Evolutionary conservation across 352 stramenopile species (phyloP).

Genomic region (Peronospora farinosa): DNA sequence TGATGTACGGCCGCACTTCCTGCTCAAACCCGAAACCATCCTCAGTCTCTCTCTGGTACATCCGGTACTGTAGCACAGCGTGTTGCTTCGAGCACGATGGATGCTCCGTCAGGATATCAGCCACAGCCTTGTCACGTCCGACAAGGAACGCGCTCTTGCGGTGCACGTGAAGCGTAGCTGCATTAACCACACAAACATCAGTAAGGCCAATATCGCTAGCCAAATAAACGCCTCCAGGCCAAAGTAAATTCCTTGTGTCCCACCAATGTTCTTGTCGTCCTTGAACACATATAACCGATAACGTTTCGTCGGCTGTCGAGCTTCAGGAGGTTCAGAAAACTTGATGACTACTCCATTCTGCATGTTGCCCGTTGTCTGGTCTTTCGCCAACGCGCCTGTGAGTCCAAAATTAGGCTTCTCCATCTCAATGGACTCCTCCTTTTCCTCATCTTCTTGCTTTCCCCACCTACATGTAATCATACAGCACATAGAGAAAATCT

Average conservation of each 20-base stretch:
- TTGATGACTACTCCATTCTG: constrained; percentile 97
- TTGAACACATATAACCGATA: constrained; percentile 99
- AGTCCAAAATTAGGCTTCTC: constrained; percentile 97
- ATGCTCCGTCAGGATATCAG: constrained; percentile 93
- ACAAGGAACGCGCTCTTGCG: constrained; percentile 93
- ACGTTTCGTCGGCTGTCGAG: constrained; percentile 82
- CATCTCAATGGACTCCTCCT: constrained; percentile 60
- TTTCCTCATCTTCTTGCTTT: constrained; percentile 58
- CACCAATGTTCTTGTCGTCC: constrained; percentile 72
- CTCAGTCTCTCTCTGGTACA: constrained; percentile 62
- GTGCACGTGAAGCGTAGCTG: constrained; percentile 92
- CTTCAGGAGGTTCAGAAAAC: constrained; percentile 95
- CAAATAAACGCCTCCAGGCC: background rate
- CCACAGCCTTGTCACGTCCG: constrained; percentile 90
- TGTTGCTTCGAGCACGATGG: constrained; percentile 95
- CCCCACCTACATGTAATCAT: constrained; percentile 46
- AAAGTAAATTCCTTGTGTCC: constrained; percentile 3
- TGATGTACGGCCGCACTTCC: constrained; percentile 91
- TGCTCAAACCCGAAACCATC: constrained; percentile 53
- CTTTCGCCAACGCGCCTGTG: constrained; percentile 93
- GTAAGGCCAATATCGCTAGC: background rate
- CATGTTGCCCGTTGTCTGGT: constrained; percentile 92
- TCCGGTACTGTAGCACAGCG: constrained; percentile 93
- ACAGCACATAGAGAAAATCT: background rate
- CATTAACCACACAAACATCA: constrained; percentile 21